phyloP scores from a whole-genome alignment of 208 protist genomes.

The Leishmania gerbilli region DNA sequence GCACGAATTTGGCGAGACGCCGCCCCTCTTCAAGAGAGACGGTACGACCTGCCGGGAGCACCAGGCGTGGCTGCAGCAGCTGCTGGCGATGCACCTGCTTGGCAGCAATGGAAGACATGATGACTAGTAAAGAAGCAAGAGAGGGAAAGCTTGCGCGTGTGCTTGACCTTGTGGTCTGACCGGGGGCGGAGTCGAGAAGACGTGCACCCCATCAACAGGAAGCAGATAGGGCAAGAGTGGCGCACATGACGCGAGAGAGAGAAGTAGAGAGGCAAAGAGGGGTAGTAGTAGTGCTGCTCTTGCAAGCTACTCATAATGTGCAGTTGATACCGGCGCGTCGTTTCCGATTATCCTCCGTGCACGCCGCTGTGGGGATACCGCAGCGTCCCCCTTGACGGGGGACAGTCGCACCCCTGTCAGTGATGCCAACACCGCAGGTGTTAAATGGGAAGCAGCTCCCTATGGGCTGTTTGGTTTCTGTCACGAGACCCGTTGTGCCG shows the following conservation, averaged over 20 bases:
- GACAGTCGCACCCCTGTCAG: not conserved
- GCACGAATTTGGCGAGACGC: conserved; percentile 59
- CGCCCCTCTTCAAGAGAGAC: conserved; percentile 80
- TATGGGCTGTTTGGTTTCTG: not conserved
- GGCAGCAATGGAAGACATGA: conserved; percentile 38
- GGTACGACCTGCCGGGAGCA: conserved; percentile 68
- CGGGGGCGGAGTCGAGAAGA: not conserved
- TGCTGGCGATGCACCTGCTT: conserved; percentile 77
- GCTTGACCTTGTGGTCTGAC: not conserved
- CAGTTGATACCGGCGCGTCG: not conserved
- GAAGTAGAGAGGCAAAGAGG: not conserved
- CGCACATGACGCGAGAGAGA: not conserved
- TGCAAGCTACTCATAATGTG: not conserved
- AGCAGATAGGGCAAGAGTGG: not conserved
- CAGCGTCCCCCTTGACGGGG: not conserved
- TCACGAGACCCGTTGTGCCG: not conserved
- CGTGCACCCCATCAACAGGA: not conserved
- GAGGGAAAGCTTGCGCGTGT: no score
- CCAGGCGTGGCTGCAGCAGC: conserved; percentile 68
- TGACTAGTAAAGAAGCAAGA: not conserved
- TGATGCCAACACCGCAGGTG: not conserved
- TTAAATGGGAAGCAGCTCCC: not conserved
- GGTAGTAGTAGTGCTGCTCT: not conserved
- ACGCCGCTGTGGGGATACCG: not conserved
- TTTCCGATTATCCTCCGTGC: not conserved